Conservation (phyloP, 2,329 filamentous ascomycete genomes). For the Botrytis squamosa region DNA sequence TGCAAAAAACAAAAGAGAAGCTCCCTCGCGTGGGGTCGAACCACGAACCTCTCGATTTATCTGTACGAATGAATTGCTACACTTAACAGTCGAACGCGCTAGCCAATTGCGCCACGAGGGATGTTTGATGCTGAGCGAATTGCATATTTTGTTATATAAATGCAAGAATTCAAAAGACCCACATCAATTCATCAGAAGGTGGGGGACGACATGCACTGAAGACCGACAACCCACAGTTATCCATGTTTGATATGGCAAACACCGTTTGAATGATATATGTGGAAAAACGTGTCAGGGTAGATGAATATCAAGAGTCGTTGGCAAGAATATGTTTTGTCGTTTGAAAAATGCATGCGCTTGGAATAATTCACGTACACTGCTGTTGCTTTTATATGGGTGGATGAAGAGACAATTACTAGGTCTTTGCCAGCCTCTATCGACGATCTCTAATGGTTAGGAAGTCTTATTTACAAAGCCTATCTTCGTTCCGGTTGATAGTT, state of each 20-base stretch:
- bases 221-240: not conserved
- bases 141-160: not conserved
- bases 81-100: conserved; percentile 17
- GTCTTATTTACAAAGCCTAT: not conserved
- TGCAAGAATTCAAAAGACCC: not conserved
- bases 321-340: not conserved
- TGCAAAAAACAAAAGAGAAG: not conserved
- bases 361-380: not conserved
- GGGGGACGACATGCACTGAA: conserved; percentile 1
- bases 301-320: not conserved
- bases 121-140: not conserved
- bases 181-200: conserved; percentile 1
- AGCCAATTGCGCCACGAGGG: conserved; percentile 20
- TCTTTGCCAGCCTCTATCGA: not conserved
- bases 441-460: not conserved
- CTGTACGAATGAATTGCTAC: not conserved
- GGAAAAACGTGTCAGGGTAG: not conserved
- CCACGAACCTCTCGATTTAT: conserved; percentile 14
- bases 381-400: not conserved
- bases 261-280: not conserved
- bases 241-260: not conserved
- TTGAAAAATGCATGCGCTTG: too few relatives aligned
- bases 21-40: conserved; percentile 13
- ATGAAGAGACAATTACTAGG: not conserved
- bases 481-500: not conserved